Evolutionary conservation across 371 early-diverging fungal genomes (phyloP).

Genomic region (Rhizopus sp.): DNA sequence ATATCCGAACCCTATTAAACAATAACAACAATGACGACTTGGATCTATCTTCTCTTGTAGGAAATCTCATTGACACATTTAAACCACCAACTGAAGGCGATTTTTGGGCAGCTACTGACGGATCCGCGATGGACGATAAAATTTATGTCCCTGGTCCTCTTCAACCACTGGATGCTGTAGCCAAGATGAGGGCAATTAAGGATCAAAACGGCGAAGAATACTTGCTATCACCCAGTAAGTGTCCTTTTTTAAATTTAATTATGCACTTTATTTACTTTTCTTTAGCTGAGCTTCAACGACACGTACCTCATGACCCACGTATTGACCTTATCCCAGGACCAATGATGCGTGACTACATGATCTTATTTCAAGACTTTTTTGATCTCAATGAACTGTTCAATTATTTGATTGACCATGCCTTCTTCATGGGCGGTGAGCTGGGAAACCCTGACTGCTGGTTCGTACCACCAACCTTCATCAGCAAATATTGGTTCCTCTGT

Average conservation of each 20-base stretch:
- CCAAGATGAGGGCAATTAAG: constrained; percentile 16
- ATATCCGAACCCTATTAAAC: not conserved
- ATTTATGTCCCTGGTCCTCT: constrained; percentile 22
- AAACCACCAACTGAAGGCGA: constrained; percentile 14
- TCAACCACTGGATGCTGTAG: constrained; percentile 23
- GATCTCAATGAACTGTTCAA: constrained; percentile 47
- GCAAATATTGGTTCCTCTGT: constrained; percentile 32
- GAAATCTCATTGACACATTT: not conserved
- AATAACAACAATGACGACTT: too few relatives aligned
- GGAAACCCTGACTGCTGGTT: constrained; percentile 39
- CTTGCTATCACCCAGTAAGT: constrained; percentile 23
- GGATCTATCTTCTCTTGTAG: not conserved
- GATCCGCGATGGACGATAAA: constrained; percentile 7
- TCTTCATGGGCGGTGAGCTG: constrained; percentile 46
- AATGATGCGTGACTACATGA: constrained; percentile 52
- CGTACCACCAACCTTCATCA: constrained; percentile 27
- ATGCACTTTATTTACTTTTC: not conserved
- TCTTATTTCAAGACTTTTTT: constrained; percentile 46
- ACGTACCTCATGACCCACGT: constrained; percentile 46
- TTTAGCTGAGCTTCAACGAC: constrained; percentile 46
- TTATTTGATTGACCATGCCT: constrained; percentile 28
- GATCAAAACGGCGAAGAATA: constrained; percentile 20
- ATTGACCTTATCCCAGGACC: constrained; percentile 49
- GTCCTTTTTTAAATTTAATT: not conserved
- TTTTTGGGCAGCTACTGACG: constrained; percentile 11